These are phyloP conservation scores for Globisporangium paddicum DNA, from an alignment of 352 stramenopile species.

Conservation along the genomic window DNA sequence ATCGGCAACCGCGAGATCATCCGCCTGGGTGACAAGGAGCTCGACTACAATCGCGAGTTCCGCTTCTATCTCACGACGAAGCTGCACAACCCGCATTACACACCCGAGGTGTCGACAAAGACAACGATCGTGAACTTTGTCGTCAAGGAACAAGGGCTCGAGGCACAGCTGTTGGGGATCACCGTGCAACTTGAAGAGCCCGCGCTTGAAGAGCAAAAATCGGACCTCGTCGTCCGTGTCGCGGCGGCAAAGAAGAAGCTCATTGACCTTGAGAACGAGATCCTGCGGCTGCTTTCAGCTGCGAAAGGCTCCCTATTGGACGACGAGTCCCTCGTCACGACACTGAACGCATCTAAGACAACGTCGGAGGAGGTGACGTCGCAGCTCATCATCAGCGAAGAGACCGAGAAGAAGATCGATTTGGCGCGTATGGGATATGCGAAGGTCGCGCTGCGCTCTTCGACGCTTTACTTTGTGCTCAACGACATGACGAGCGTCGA, in stretches of 20 bases:
- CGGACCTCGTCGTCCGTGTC: conserved; percentile 87
- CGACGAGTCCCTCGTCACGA: conserved; percentile 93
- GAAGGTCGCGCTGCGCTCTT: conserved; percentile 89
- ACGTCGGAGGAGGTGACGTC: conserved; percentile 93
- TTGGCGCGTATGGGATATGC: conserved; percentile 91
- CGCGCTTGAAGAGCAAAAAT: conserved; percentile 93
- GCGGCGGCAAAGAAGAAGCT: conserved; percentile 94
- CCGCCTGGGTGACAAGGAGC: conserved; percentile 92
- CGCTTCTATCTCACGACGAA: conserved; percentile 96
- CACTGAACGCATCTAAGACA: conserved; percentile 93
- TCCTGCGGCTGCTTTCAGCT: conserved; percentile 88
- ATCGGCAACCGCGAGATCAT: conserved; percentile 93
- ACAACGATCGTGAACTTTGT: conserved; percentile 96
- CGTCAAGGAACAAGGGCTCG: conserved; percentile 93
- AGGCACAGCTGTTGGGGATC: conserved; percentile 92
- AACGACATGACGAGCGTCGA: conserved; percentile 95
- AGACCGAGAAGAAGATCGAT: conserved; percentile 96
- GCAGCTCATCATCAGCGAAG: conserved; percentile 91
- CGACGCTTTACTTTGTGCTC: conserved; percentile 95
- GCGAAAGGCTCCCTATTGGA: conserved; percentile 93
- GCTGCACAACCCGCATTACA: conserved; percentile 95
- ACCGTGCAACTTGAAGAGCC: conserved; percentile 94
- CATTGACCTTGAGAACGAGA: conserved; percentile 95
- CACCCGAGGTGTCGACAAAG: conserved; percentile 94
- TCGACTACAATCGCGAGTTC: conserved; percentile 95